These are phyloP conservation scores for Lepraria neglecta DNA, from an alignment of 495 filamentous ascomycete species.

Conservation along the genomic window DNA sequence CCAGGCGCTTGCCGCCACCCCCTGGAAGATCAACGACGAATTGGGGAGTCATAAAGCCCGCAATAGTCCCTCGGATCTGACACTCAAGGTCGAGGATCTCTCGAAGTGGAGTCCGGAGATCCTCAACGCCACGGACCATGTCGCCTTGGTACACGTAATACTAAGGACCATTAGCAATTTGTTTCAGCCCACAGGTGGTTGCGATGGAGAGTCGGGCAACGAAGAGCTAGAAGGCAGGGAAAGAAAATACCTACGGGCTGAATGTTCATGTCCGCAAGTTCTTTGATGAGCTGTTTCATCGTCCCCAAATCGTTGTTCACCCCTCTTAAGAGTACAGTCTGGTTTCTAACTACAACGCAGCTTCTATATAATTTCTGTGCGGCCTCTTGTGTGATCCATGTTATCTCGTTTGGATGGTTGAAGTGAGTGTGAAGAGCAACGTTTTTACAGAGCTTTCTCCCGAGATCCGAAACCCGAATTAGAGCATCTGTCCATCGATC, in stretches of 20 bases:
- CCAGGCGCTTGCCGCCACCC: constrained; percentile 54
- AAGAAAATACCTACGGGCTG: constrained; percentile 40
- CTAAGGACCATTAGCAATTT: constrained; percentile 32
- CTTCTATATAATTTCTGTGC: constrained; percentile 42
- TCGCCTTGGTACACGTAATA: constrained; percentile 58
- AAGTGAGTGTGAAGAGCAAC: constrained; percentile 58
- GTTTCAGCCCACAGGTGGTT: no score
- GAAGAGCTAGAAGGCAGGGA: background rate
- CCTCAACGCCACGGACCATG: constrained; percentile 51
- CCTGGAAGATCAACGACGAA: constrained; percentile 58
- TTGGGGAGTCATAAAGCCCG: constrained; percentile 53
- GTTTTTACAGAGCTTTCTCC: constrained; percentile 46
- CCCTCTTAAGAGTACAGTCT: constrained; percentile 45
- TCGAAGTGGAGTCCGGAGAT: constrained; percentile 53
- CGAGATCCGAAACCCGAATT: constrained; percentile 42
- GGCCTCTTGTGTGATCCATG: constrained; percentile 50
- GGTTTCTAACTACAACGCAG: constrained; percentile 36
- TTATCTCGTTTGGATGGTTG: constrained; percentile 54
- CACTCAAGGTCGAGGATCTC: constrained; percentile 51
- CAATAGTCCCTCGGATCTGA: constrained; percentile 49
- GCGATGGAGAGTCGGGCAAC: no score
- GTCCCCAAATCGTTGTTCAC: constrained; percentile 50
- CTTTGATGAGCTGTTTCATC: constrained; percentile 45
- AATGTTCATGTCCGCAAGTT: constrained; percentile 49
- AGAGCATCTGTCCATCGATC: constrained; percentile 50